A percentile compares a stretch with the other conserved stretches of the same genome.
Evolutionary conservation across 495 filamentous ascomycete species (phyloP).

Genomic region (Xylaria longipes): DNA sequence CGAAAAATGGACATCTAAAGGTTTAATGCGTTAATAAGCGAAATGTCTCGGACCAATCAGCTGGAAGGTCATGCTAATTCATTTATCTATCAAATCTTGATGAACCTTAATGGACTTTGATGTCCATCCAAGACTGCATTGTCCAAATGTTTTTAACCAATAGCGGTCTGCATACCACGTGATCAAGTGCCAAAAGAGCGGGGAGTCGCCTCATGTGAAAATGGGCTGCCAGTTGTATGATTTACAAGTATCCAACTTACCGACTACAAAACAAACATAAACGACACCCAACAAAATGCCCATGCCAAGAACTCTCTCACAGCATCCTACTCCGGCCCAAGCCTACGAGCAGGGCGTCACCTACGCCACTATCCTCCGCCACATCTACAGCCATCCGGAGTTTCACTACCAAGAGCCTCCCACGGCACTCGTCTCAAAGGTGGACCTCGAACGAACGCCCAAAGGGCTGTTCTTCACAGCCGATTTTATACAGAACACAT

Average conservation of each 20-base stretch:
- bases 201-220: not conserved
- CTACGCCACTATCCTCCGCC: conserved; percentile 35
- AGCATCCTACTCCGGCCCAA: conserved; percentile 35
- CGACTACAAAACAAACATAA: not conserved
- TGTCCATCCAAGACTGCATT: not conserved
- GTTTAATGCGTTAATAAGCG: not conserved
- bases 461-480: conserved; percentile 31
- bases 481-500: conserved; percentile 39
- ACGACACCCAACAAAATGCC: conserved; percentile 10
- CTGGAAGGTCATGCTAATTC: not conserved
- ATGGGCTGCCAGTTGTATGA: not conserved
- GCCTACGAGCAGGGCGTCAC: conserved; percentile 33
- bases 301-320: not conserved
- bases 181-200: not conserved
- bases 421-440: conserved; percentile 31
- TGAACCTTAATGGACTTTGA: not conserved
- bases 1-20: not conserved
- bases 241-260: not conserved
- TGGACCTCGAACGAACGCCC: conserved; percentile 32
- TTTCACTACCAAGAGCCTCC: conserved; percentile 36
- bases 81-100: not conserved
- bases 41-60: not conserved
- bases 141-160: not conserved
- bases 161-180: not conserved
- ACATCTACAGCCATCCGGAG: conserved; percentile 30